These are phyloP conservation scores for Eucalyptus erythrocorys DNA, from an alignment of 345 rosid species.

Conservation along the genomic window DNA sequence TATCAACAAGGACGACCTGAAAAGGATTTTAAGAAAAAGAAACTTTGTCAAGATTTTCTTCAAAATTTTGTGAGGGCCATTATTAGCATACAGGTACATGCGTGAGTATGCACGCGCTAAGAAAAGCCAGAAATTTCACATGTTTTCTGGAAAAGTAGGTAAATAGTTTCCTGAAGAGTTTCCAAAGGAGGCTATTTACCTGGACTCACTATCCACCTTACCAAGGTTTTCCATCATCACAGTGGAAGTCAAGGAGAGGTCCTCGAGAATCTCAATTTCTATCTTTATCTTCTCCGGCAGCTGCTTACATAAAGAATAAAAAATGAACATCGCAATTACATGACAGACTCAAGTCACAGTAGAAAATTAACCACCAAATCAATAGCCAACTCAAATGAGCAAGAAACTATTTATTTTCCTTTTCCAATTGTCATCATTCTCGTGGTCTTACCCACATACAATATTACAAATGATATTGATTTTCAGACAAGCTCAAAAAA, in stretches of 20 bases:
- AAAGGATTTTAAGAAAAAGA: not conserved
- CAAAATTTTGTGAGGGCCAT: not conserved
- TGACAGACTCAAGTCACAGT: not conserved
- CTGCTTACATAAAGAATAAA: conserved; percentile 12
- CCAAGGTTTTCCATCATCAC: conserved; percentile 60
- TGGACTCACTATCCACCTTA: conserved; percentile 14
- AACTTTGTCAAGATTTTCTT: not conserved
- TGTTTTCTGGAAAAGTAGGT: not conserved
- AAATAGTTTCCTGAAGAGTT: not conserved
- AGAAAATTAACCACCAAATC: not conserved
- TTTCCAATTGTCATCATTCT: not conserved
- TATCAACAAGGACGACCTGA: not conserved
- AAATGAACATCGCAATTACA: not conserved
- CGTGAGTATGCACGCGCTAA: not conserved
- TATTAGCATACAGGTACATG: not conserved
- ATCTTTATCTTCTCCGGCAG: conserved; percentile 32
- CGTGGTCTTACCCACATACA: not conserved
- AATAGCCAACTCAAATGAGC: not conserved
- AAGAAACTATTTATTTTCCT: not conserved
- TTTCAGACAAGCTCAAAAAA: not conserved
- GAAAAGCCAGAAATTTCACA: not conserved
- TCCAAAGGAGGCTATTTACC: conserved; percentile 17
- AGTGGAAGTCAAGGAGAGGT: conserved; percentile 34
- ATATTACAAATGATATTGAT: not conserved
- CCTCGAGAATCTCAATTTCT: conserved; percentile 54